Conservation (phyloP, 2,329 filamentous ascomycete genomes). For the Setomelanomma holmii region DNA sequence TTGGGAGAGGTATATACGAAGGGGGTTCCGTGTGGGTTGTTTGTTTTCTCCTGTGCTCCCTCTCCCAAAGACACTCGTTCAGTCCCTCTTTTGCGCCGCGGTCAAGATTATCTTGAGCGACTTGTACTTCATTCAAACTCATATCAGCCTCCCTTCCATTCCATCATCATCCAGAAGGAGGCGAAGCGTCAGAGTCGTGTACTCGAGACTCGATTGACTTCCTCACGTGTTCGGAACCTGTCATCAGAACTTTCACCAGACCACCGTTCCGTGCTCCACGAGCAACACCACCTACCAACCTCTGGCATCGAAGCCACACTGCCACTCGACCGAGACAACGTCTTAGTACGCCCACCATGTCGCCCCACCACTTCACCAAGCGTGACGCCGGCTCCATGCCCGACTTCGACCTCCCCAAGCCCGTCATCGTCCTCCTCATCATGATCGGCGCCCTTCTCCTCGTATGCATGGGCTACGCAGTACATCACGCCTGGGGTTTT, state of each 20-base stretch:
- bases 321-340: background rate
- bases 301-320: too few species aligned
- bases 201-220: too few species aligned
- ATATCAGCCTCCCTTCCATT: too few species aligned
- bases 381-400: conserved; percentile 13
- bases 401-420: conserved; percentile 20
- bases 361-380: conserved; percentile 6
- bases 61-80: too few species aligned
- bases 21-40: background rate
- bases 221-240: too few species aligned
- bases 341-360: background rate
- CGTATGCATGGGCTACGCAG: conserved; percentile 25
- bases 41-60: background rate
- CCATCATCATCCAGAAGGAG: too few species aligned
- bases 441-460: conserved; percentile 22
- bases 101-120: background rate
- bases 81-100: background rate
- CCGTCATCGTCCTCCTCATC: conserved; percentile 28
- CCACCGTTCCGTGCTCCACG: too few species aligned
- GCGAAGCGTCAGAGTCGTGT: too few species aligned
- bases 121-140: background rate
- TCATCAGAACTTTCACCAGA: too few species aligned
- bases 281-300: background rate
- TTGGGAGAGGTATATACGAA: background rate
- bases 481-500: conserved; percentile 26